Evolutionary conservation across 805 yeast species (phyloP).

Genomic region (Saccharomyces paradoxus): DNA sequence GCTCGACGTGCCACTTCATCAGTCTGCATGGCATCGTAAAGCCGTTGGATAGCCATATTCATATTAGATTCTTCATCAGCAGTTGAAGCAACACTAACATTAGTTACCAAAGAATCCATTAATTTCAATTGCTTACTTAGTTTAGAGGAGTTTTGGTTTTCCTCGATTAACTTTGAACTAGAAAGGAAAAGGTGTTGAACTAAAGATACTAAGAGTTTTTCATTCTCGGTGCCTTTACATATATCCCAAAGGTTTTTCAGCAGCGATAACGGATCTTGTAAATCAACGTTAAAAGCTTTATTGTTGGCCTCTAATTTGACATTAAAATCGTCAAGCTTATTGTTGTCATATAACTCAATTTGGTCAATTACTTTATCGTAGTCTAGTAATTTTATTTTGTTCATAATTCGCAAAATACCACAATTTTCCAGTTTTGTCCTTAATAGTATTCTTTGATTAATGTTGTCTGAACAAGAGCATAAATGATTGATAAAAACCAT

Average conservation of each 20-base stretch:
- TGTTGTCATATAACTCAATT: conserved; percentile 52
- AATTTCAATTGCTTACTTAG: conserved; percentile 37
- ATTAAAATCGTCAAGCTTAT: conserved; percentile 30
- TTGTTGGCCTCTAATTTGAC: conserved; percentile 18
- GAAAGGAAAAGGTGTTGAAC: conserved; percentile 30
- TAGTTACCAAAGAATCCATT: conserved; percentile 64
- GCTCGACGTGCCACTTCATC: conserved; percentile 86
- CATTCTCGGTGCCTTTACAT: conserved; percentile 51
- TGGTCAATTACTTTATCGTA: conserved; percentile 60
- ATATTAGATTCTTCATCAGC: conserved; percentile 54
- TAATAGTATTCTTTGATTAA: conserved; percentile 27
- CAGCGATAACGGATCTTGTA: conserved; percentile 58
- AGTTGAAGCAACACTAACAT: conserved; percentile 48
- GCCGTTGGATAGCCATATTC: conserved; percentile 71
- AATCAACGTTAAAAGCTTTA: conserved; percentile 34
- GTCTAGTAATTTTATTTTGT: conserved; percentile 46
- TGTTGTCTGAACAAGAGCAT: conserved; percentile 21
- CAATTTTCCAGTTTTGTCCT: conserved; percentile 28
- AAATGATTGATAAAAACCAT: conserved; percentile 27
- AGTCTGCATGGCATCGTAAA: conserved; percentile 70
- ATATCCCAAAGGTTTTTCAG: conserved; percentile 41
- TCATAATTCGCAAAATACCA: conserved; percentile 27
- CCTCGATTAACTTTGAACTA: conserved; percentile 21
- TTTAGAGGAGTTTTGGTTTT: conserved; percentile 21
- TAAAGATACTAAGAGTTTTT: conserved; percentile 41